These are phyloP conservation scores for Colletotrichum noveboracense DNA, from an alignment of 2,329 filamentous ascomycete genomes.

Conservation along the genomic window DNA sequence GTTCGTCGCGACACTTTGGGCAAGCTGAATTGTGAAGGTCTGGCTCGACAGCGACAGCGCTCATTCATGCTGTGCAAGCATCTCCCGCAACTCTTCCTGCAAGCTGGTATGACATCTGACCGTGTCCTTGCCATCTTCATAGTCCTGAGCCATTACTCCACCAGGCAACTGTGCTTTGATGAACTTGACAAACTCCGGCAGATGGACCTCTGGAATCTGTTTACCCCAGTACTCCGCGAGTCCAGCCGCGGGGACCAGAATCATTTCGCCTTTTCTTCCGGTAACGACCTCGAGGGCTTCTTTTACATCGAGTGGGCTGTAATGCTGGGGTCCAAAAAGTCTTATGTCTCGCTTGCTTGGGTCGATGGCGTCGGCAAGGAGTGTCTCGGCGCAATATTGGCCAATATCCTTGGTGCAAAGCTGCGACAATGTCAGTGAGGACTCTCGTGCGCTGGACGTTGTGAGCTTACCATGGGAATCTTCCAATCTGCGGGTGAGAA, in stretches of 20 bases:
- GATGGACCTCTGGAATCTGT: conserved; percentile 27
- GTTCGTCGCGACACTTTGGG: rapidly evolving
- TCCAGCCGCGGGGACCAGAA: conserved; percentile 24
- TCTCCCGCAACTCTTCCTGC: conserved; percentile 24
- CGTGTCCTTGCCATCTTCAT: conserved; percentile 25
- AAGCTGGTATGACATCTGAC: conserved; percentile 27
- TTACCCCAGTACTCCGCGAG: conserved; percentile 27
- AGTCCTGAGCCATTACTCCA: conserved; percentile 28
- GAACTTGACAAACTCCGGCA: neutral
- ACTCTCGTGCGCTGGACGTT: neutral
- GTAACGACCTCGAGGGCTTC: conserved; percentile 29
- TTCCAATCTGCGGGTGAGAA: conserved; percentile 30
- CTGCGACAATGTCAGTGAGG: rapidly evolving
- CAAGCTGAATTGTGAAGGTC: neutral
- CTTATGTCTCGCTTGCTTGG: conserved; percentile 22
- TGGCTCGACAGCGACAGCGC: rapidly evolving
- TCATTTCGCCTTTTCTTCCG: conserved; percentile 28
- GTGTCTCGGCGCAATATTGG: conserved; percentile 26
- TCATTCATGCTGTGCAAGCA: neutral
- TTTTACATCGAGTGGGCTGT: conserved; percentile 33
- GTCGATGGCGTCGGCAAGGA: conserved; percentile 20
- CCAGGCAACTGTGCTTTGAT: conserved; percentile 24
- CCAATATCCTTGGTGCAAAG: conserved; percentile 31
- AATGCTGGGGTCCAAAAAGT: conserved; percentile 31
- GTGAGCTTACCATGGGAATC: conserved; percentile 32